Evolutionary conservation across 441 rosid species (phyloP).

Genomic region (Brassica hybrid): DNA sequence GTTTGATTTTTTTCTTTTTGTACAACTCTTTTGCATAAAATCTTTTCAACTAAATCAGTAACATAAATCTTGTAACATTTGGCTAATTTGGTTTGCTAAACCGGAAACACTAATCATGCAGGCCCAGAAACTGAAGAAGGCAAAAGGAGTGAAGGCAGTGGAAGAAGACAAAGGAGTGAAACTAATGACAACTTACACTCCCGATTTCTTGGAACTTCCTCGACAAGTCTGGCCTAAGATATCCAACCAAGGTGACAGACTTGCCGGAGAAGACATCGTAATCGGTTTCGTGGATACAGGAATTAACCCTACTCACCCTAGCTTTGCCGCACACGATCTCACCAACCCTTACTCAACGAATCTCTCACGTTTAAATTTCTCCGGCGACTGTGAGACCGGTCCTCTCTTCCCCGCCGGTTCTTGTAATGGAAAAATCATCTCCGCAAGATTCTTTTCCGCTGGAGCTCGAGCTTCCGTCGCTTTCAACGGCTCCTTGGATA

Average conservation of each 20-base stretch:
- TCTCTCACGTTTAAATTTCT: slow-evolving; percentile 53
- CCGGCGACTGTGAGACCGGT: slow-evolving; percentile 79
- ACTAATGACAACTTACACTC: slow-evolving; percentile 87
- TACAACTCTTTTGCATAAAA: neutral
- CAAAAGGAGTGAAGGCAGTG: slow-evolving; percentile 62
- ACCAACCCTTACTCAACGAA: slow-evolving; percentile 48
- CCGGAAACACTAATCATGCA: slow-evolving; percentile 37
- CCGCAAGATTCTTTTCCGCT: slow-evolving; percentile 79
- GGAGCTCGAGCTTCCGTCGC: slow-evolving; percentile 70
- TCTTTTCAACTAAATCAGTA: neutral
- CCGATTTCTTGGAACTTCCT: slow-evolving; percentile 74
- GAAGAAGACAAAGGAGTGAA: slow-evolving; percentile 90
- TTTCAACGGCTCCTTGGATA: slow-evolving; percentile 68
- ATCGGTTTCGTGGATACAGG: slow-evolving; percentile 90
- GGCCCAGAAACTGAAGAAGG: slow-evolving; percentile 66
- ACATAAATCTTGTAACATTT: neutral
- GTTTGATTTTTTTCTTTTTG: neutral
- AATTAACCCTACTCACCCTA: slow-evolving; percentile 78
- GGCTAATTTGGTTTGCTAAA: slow-evolving; percentile 17
- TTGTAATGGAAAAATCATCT: slow-evolving; percentile 83
- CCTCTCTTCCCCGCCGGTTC: slow-evolving; percentile 62
- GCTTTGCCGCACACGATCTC: slow-evolving; percentile 57
- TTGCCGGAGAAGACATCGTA: slow-evolving; percentile 78
- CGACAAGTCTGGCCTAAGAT: slow-evolving; percentile 58
- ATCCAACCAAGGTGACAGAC: slow-evolving; percentile 51